These are phyloP conservation scores for Cyberlindnera nakhonratchasimensis DNA, from an alignment of 805 yeast genomes.

Conservation along the genomic window DNA sequence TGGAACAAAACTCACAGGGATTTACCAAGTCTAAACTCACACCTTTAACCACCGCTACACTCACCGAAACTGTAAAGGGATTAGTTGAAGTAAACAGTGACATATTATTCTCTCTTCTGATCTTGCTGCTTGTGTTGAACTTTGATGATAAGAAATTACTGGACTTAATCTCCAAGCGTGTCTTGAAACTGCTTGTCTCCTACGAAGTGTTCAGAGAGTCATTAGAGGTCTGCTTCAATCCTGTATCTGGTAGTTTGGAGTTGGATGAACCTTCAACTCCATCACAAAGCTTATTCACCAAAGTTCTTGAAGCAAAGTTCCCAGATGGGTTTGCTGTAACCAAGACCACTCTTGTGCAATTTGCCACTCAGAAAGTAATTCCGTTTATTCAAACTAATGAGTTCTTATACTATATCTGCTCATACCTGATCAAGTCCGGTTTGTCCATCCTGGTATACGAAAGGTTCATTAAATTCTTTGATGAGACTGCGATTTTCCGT, in stretches of 20 bases:
- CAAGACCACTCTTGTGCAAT: slow-evolving; percentile 9
- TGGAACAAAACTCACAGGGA: background rate
- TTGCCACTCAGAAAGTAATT: slow-evolving; percentile 15
- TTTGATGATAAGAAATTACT: slow-evolving; percentile 31
- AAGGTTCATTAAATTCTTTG: slow-evolving; percentile 18
- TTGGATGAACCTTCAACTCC: slow-evolving; percentile 20
- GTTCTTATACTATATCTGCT: slow-evolving; percentile 13
- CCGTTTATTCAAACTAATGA: slow-evolving; percentile 21
- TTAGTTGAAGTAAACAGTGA: slow-evolving; percentile 29
- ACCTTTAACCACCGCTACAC: slow-evolving; percentile 21
- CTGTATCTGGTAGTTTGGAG: slow-evolving; percentile 14
- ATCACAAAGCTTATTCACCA: slow-evolving; percentile 13
- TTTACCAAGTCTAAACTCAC: slow-evolving; percentile 21
- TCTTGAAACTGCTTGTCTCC: slow-evolving; percentile 19
- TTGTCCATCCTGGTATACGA: slow-evolving; percentile 15
- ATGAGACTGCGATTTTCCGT: slow-evolving; percentile 19
- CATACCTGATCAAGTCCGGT: slow-evolving; percentile 14
- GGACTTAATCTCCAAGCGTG: slow-evolving; percentile 15
- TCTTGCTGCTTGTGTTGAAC: slow-evolving; percentile 36
- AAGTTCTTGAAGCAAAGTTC: slow-evolving; percentile 12
- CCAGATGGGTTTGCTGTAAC: slow-evolving; percentile 18
- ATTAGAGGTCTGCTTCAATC: slow-evolving; percentile 17
- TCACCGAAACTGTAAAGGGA: slow-evolving; percentile 30
- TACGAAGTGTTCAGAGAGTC: slow-evolving; percentile 20
- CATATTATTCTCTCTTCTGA: slow-evolving; percentile 32